phyloP scores from a whole-genome alignment of 352 stramenopile species.

The Phytophthora idaei region DNA sequence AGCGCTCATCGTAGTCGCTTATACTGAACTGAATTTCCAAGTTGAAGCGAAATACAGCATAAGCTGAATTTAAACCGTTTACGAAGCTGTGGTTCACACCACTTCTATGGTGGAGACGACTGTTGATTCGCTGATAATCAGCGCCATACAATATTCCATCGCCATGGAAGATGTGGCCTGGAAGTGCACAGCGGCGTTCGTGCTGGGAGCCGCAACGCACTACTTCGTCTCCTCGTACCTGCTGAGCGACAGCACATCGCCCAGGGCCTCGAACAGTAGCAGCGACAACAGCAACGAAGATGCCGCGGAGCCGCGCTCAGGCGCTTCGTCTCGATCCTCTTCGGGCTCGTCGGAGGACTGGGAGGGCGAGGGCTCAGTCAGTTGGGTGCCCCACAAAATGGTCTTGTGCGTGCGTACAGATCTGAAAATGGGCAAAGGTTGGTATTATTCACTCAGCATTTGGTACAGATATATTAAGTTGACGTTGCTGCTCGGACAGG shows the following conservation, averaged over 20 bases:
- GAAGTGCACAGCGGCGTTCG: conserved; percentile 81
- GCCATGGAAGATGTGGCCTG: conserved; percentile 68
- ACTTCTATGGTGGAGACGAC: background rate
- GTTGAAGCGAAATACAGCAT: conserved; percentile 12
- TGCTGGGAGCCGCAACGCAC: conserved; percentile 71
- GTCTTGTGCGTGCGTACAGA: conserved; percentile 95
- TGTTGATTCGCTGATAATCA: background rate
- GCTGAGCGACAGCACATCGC: conserved; percentile 14
- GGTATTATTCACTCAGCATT: conserved; percentile 32
- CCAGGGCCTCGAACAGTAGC: conserved; percentile 11
- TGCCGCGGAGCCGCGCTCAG: conserved; percentile 3
- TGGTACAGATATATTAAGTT: background rate
- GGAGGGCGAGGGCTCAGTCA: conserved; percentile 64
- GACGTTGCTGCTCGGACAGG: conserved; percentile 36
- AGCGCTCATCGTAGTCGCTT: background rate
- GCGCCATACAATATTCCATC: background rate
- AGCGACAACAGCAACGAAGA: conserved; percentile 15
- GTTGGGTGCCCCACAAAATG: conserved; percentile 90
- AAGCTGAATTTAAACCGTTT: background rate
- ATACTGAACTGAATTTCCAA: background rate
- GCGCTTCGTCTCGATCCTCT: conserved; percentile 28
- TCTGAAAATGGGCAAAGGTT: conserved; percentile 97
- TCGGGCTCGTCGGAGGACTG: conserved; percentile 61
- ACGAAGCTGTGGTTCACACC: background rate
- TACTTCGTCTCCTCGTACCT: conserved; percentile 58